Percentiles rank a stretch among this genome's conserved stretches.
Evolutionary conservation across 2,329 filamentous ascomycete genomes (phyloP).

Genomic region (Paramyrothecium sp.): DNA sequence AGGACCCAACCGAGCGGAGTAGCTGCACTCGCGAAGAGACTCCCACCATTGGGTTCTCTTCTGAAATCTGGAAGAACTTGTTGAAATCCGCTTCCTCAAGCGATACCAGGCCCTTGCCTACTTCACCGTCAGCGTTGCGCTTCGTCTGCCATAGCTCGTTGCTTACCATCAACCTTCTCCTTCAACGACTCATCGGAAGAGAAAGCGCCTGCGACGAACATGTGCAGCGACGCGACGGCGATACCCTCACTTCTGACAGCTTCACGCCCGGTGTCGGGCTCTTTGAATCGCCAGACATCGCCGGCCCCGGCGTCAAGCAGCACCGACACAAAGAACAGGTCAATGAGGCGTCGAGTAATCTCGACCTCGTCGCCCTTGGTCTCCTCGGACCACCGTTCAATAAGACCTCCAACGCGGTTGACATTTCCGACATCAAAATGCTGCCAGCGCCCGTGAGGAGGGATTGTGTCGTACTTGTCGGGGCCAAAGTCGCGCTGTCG

Average conservation of each 20-base stretch:
- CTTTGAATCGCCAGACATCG: conserved; percentile 44
- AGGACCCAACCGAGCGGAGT: conserved; percentile 39
- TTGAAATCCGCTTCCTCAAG: conserved; percentile 31
- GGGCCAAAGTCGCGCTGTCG: conserved; percentile 49
- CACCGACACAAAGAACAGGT: conserved; percentile 62
- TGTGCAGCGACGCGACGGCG: conserved; percentile 47
- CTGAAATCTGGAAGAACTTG: conserved; percentile 41
- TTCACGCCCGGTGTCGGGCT: conserved; percentile 29
- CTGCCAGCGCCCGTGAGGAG: conserved; percentile 59
- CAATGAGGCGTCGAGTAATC: conserved; percentile 51
- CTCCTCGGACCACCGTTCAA: conserved; percentile 42
- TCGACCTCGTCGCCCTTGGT: conserved; percentile 40
- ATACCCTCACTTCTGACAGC: conserved; percentile 49
- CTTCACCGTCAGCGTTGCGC: background rate
- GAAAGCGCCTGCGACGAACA: conserved; percentile 44
- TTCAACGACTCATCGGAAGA: conserved; percentile 9
- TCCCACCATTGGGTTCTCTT: conserved; percentile 44
- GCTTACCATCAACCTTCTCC: conserved; percentile 33
- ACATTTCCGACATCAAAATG: conserved; percentile 59
- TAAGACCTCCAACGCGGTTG: conserved; percentile 43
- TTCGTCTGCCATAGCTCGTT: fast-evolving
- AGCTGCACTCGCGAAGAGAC: conserved; percentile 39
- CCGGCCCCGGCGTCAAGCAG: conserved; percentile 55
- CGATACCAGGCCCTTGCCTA: conserved; percentile 30
- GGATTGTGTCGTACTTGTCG: conserved; percentile 43